Evolutionary conservation across 176 grass and related monocot genomes (phyloP).

Genomic region (Thinopyrum elongatum): DNA sequence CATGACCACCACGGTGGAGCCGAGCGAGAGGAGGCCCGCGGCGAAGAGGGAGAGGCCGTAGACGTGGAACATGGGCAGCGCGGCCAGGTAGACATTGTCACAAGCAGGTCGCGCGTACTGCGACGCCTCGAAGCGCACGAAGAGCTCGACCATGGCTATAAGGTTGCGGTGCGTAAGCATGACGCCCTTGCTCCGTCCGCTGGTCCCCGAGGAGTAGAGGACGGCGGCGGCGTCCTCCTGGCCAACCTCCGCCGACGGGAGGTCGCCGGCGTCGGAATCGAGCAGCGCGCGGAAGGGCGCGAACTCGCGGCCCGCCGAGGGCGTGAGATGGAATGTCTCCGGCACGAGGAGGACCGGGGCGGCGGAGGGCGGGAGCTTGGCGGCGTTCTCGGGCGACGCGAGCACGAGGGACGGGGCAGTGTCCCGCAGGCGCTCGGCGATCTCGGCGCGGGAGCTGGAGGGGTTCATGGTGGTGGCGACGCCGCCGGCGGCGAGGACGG

Average conservation of each 20-base stretch:
- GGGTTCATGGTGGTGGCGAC: conserved; percentile 61
- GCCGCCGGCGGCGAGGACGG: conserved; percentile 53
- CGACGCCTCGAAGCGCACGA: conserved; percentile 68
- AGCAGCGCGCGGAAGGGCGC: conserved; percentile 43
- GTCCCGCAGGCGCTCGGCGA: conserved; percentile 37
- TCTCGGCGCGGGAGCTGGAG: conserved; percentile 49
- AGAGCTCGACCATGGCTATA: conserved; percentile 69
- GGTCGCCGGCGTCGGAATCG: neutral
- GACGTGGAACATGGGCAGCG: conserved; percentile 88
- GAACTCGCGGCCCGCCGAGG: neutral
- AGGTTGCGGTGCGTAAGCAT: conserved; percentile 80
- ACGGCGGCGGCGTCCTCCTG: conserved; percentile 68
- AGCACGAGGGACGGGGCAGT: conserved; percentile 39
- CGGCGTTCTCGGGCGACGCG: conserved; percentile 36
- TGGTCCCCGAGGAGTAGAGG: conserved; percentile 84
- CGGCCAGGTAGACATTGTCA: conserved; percentile 73
- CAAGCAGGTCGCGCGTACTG: conserved; percentile 52
- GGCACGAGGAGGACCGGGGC: conserved; percentile 56
- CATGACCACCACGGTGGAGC: conserved; percentile 71
- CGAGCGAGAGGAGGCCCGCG: conserved; percentile 73
- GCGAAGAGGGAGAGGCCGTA: conserved; percentile 86
- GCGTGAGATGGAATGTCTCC: neutral
- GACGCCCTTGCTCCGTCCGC: conserved; percentile 71
- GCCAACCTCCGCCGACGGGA: conserved; percentile 26
- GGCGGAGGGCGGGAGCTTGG: conserved; percentile 15